phyloP scores from a whole-genome alignment of 495 filamentous ascomycete genomes.

The Hypoxylon crocopeplum region DNA sequence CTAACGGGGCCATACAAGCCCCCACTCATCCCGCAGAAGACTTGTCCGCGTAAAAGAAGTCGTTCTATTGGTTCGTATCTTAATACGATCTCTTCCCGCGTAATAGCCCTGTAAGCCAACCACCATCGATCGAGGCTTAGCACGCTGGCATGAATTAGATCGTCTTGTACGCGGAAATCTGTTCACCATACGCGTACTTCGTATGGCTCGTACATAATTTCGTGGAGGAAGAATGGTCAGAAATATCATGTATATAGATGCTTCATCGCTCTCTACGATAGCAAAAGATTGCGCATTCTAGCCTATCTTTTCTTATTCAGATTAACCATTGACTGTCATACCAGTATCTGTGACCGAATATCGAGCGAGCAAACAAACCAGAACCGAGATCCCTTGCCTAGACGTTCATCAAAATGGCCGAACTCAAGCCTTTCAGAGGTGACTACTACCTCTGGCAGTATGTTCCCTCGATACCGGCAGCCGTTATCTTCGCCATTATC shows the following conservation, averaged over 20 bases:
- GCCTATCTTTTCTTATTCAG: neutral
- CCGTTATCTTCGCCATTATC: constrained; percentile 58
- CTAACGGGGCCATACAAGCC: neutral
- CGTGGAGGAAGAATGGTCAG: neutral
- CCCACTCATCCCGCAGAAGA: neutral
- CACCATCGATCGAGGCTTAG: neutral
- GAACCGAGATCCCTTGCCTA: neutral
- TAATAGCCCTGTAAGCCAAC: neutral
- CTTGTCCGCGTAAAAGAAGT: constrained; percentile 5
- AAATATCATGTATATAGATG: constrained; percentile 10
- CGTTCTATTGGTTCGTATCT: constrained; percentile 6
- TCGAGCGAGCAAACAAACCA: neutral
- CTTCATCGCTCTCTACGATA: neutral
- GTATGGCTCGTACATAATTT: neutral
- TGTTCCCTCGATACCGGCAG: constrained; percentile 55
- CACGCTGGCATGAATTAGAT: neutral
- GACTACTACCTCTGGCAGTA: constrained; percentile 58
- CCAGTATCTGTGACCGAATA: no score
- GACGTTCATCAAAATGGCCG: constrained; percentile 5
- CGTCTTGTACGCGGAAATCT: neutral
- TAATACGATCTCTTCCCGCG: neutral
- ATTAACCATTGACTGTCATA: neutral
- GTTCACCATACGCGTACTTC: neutral
- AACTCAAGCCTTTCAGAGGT: constrained; percentile 37
- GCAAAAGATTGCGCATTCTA: neutral